A percentile compares a stretch with the other conserved stretches of the same genome.
phyloP scores from a whole-genome alignment of 257 asterid species.

The Solanum dulcamara region DNA sequence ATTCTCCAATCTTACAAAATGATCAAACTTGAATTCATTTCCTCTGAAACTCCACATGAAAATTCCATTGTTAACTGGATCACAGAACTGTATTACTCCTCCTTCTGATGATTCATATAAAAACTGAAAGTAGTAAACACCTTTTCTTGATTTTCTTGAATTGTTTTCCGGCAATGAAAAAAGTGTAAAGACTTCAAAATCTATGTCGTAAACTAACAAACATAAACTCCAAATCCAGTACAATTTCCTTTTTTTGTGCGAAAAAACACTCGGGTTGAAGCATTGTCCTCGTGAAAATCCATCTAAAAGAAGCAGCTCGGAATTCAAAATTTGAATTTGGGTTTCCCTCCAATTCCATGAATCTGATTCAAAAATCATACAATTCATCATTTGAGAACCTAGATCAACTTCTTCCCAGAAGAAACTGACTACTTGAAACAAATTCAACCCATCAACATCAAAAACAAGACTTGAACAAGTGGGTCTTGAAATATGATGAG shows the following conservation, averaged over 20 bases:
- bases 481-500: neutral
- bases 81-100: neutral
- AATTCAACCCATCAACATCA: neutral
- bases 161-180: neutral
- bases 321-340: neutral
- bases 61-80: neutral
- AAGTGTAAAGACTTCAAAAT: neutral
- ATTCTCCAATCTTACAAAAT: neutral
- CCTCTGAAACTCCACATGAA: neutral
- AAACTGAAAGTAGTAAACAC: neutral
- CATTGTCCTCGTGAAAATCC: constrained; percentile 1
- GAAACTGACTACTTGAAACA: neutral
- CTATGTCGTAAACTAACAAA: neutral
- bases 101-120: constrained; percentile 20
- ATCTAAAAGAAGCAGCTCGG: neutral
- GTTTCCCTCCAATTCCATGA: constrained; percentile 10
- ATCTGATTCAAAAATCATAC: constrained; percentile 4
- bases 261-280: neutral
- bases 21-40: neutral
- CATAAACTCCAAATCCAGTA: constrained; percentile 14
- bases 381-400: neutral
- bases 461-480: constrained; percentile 5
- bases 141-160: neutral
- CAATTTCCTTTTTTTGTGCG: neutral
- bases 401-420: constrained; percentile 9